Base-by-base conservation (phyloP, 2,329 filamentous ascomycete species). In the Zymoseptoria tritici region DNA sequence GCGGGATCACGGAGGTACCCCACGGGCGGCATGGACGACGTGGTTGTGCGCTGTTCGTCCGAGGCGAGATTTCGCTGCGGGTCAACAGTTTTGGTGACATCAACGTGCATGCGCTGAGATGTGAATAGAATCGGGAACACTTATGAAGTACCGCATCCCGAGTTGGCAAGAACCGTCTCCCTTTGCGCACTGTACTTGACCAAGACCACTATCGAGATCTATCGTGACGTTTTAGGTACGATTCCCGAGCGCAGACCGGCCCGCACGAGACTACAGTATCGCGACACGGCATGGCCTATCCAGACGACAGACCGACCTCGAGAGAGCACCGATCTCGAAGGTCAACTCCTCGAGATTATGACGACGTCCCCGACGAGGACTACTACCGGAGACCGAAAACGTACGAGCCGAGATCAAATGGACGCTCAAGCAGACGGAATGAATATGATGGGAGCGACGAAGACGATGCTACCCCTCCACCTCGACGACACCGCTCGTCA, bases 381-480 rank as follows among this genome's bases (percentile, higher is more conserved):
- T 36, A 57, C 22, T 66, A 66, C 51, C 61, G 62, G 13, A 54
- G 63, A 16, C 58, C 61, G 16, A 42, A 62, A 26, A 42, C 64
- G 36, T 62, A 64, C 7, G 61, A 64, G 6, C 60, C 61, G 20
- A 59, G 55, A 42, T 55, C 62, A 9, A 59, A 56, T 54, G 57
- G 59, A n/a, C 56, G 58, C 2, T 31, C 60, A 50, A 59, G 62
- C 54, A 57, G 58, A 31, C 56, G 57, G 56, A 65, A 67, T 42
- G 63, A 58, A 3, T 71, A 70, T 59, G 67, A 70, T 57, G 67
- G 66, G 4, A 69, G 66, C 55, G 69, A 71, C 54, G 69, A 70
- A 54, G 67, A 69, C 49, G 67, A 69, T 49, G 31, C 55, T 13
- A 46, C 36, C 5, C 36, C 36, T 9, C 62, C 64, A n/a, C 57